A percentile compares a stretch with the other conserved stretches of the same genome.
Conservation (phyloP, 148 eudicot genomes). For the Tetragonia tetragonoides region DNA sequence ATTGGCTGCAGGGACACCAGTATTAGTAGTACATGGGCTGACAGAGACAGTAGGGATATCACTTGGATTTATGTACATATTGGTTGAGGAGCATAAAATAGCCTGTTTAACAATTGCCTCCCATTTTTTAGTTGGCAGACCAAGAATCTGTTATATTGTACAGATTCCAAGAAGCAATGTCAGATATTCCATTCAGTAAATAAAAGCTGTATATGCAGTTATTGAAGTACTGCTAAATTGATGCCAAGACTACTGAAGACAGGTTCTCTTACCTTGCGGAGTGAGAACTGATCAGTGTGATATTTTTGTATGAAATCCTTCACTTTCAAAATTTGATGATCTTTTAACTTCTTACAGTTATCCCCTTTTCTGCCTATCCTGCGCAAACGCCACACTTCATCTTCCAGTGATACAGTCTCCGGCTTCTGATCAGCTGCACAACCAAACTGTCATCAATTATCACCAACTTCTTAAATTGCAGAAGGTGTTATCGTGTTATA, state of each 20-base stretch:
- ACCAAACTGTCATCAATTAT: not conserved
- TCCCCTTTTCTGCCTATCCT: constrained; percentile 5
- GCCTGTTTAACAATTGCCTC: constrained; percentile 3
- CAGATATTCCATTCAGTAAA: not conserved
- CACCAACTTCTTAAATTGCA: not conserved
- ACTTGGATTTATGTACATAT: not conserved
- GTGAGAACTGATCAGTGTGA: not conserved
- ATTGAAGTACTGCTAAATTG: not conserved
- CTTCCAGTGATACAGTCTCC: not conserved
- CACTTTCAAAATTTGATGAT: constrained; percentile 27
- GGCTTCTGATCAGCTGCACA: constrained; percentile 10
- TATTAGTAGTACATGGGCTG: not conserved
- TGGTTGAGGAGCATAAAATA: not conserved
- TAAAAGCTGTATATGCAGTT: no score
- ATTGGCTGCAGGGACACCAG: not conserved
- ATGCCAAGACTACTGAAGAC: not conserved
- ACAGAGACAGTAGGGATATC: not conserved
- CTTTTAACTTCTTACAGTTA: constrained; percentile 10
- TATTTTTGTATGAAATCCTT: constrained; percentile 27
- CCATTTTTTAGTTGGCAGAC: not conserved
- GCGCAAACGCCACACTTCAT: constrained; percentile 14
- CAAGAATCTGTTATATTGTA: constrained; percentile 28
- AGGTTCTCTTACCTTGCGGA: not conserved
- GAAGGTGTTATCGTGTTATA: not conserved
- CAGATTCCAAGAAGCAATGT: not conserved